Evolutionary conservation across 306 rosid genomes (phyloP), one percentile per base, ranked within the genome.

Genomic region (Hippophae gyantsensis): DNA sequence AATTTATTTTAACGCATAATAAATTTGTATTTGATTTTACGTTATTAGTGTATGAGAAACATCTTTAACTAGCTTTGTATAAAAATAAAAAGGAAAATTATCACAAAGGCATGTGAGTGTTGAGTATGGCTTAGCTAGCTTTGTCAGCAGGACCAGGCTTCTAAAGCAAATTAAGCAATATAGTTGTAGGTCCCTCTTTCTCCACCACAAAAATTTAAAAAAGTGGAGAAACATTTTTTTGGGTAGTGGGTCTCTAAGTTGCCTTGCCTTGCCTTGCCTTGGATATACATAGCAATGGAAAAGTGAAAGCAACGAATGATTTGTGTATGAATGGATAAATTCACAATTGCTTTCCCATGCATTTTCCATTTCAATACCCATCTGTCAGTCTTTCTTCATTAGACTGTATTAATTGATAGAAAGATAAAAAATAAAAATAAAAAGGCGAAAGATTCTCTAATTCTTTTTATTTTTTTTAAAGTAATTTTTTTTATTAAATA

Each of bases 301-400:
- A 77, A 79, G 85, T 78, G 76, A 77, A 63, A 74, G 81, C 73
- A 76, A 52, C 78, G 58, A 76, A 59, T 73, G 83, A 75, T 77
- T 77, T 77, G 65, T 66, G 75, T 65, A 64, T 77, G 73, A 67
- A 56, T 66, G 73, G 79, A 66, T 75, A 77, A 75, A 77, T 62
- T 76, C 38, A 84, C 84, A 72, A 65, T 52, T 25, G 53, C 60
- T 48, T 48, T 72, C 63, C 66, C 64, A 56, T 2, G 5, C 38
- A 32, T 49, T 23, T 52, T 58, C 40, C 38, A 13, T 50, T 32
- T 32, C 38, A 32, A 32, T 47, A n/a, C 77, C 74, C 50, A 43
- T 58, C 32, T 55, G 61, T 27, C 54, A 4, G 43, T 60, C 62
- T 32, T 32, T 32, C 51, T 54, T 47, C 32, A 49, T 53, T 11